Conservation (phyloP, 306 rosid species). For the Geum urbanum region DNA sequence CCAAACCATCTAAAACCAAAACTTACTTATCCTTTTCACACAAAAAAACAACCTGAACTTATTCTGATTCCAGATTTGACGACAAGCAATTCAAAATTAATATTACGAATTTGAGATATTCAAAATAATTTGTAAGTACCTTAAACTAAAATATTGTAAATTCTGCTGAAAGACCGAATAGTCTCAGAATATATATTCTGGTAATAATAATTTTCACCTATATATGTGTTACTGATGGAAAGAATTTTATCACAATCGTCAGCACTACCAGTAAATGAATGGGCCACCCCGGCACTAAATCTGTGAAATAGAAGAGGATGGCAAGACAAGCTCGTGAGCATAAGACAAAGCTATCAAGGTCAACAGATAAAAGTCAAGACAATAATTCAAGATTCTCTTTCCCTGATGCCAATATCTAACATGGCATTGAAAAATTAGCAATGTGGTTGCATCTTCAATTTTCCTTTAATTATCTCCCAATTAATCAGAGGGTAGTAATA, state of each 20-base stretch:
- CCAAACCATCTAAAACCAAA: neutral
- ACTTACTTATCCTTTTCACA: too few relatives aligned
- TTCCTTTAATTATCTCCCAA: neutral
- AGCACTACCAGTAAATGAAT: constrained; percentile 80
- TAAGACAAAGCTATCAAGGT: constrained; percentile 10
- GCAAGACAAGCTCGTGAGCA: constrained; percentile 3
- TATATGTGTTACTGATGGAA: constrained; percentile 62
- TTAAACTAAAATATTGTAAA: neutral
- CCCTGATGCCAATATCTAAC: neutral
- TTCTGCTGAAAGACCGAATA: neutral
- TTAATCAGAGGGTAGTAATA: neutral
- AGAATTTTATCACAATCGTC: constrained; percentile 83
- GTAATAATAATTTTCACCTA: constrained; percentile 43
- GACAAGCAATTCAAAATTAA: neutral
- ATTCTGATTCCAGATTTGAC: neutral
- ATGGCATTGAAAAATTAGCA: neutral
- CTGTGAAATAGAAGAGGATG: constrained; percentile 37
- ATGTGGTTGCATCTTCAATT: neutral
- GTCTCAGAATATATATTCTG: neutral
- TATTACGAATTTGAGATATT: neutral
- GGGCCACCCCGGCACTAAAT: constrained; percentile 76
- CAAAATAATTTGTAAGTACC: neutral
- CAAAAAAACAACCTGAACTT: neutral
- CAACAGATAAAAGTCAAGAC: neutral
- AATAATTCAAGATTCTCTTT: neutral